Base-by-base conservation (phyloP, 352 stramenopile genomes). In the Pythium pyrilobum region DNA sequence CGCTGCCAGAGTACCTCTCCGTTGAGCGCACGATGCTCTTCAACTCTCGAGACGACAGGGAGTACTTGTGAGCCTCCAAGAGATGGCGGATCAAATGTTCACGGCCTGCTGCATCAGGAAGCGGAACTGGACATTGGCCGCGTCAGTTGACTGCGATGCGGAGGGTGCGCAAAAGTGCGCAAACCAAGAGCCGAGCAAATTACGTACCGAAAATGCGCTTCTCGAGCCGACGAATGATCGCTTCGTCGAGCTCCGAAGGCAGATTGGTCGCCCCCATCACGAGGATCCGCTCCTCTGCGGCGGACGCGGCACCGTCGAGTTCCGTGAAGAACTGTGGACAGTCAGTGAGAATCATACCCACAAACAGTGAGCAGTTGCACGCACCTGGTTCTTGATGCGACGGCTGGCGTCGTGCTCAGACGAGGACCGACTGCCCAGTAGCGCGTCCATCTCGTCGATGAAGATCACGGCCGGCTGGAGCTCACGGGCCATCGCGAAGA, bases 401-500 rank as follows among this genome's bases (percentile, higher is more conserved):
- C 86, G 65, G 50, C 85, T 94, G 29, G 86, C 82, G 10, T 96
- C 87, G 47, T 95, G 89, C 60, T 96, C 87, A 0, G 74, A 86
- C 0, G 73, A 54, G 13, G 77, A 92, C 10, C 79, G 81, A 51
- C 69, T 76, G 7, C 82, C 87, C 11, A 96, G 52, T 42, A 96
- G 52, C 34, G 85, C 80, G 37, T 96, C 87, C 48, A 96, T 94
- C 45, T 96, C 87, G 41, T 96, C 87, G 46, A 96, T 80, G 39
- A 96, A 96, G 20, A 96, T 85, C 24, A 96, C 86, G 4, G 81
- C 74, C 1, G 87, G 86, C 42, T 90, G 79, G 2, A 90, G 63
- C 45, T 95, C 85, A 7, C 80, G 70, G 4, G 94, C 96, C 63
- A 97, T 89, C 24, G 81, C 64, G 53, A 99, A 99, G 1, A 99